Evolutionary conservation across 306 rosid species (phyloP), one percentile per base, ranked within the genome.

Genomic region (Coriaria nepalensis): DNA sequence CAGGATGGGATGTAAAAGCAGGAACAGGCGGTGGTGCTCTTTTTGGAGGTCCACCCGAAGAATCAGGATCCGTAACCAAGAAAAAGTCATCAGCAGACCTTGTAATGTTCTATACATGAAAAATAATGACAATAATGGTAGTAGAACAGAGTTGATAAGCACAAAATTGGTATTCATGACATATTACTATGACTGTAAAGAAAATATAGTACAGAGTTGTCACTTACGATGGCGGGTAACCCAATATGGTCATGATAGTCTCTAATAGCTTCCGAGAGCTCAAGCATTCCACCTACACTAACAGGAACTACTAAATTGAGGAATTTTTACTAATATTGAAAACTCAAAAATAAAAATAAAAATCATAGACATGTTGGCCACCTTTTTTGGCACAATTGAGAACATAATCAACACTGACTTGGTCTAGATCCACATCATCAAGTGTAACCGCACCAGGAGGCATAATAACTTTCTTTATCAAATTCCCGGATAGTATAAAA

Each of bases 391-490:
- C 87, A 75, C 98, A 90, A 52, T 69, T 77, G 66, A 90, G 83
- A 46, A 82, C 94, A 73, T 73, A 77, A 77, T 90, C 94, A 61
- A 90, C 86, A 54, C 98, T 90, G 55, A 90, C 87, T 90, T 90
- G 98, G 66, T 90, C 96, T 9, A 90, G 76, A 90, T 90, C 96
- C 63, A 90, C 94, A 43, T 90, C 98, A 62, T 90, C 98, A 6
- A 90, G 85, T 0, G 96, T 77, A 61, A 85, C 96, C 0, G 98
- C 94, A 9, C 98, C 98, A 8, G 96, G 98, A 55, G 98, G 98
- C 95, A 90, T 90, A 37, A 75, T 73, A 62, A 90, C 98, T 69
- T 85, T 90, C 93, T 90, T 81, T 57, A 90, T 75, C 56, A 90
- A 70, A 60, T 94, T 85, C 45, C 96, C 96, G 4, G 98, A 74